Percentiles rank a stretch among this genome's conserved stretches.
These are phyloP conservation scores for Citrus australasica DNA, from an alignment of 345 rosid genomes.

Conservation along the genomic window DNA sequence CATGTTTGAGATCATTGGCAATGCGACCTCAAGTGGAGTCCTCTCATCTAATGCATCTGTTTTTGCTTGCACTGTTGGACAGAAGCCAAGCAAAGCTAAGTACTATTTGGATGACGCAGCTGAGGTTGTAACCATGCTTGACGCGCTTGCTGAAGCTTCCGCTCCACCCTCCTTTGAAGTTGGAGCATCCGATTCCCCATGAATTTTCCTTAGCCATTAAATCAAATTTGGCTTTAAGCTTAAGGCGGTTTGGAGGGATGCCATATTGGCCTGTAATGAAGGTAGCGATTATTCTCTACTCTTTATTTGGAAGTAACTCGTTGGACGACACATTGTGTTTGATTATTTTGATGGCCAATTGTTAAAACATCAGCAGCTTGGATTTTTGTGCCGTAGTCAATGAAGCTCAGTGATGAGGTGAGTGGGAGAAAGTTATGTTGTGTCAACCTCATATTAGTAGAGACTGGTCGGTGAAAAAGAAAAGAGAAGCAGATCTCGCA, in stretches of 20 bases:
- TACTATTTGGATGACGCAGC: conserved; percentile 71
- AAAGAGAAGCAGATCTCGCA: no score
- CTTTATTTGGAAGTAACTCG: conserved; percentile 5
- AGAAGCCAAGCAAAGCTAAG: conserved; percentile 96
- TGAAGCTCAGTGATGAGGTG: not conserved
- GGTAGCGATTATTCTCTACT: conserved; percentile 17
- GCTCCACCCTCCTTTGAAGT: conserved; percentile 22
- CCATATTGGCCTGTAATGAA: conserved; percentile 12
- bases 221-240: conserved; percentile 4
- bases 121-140: conserved; percentile 59
- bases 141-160: conserved; percentile 60
- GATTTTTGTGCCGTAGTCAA: not conserved
- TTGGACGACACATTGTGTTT: conserved; percentile 3
- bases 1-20: conserved; percentile 65
- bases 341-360: conserved; percentile 13
- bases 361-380: conserved; percentile 16
- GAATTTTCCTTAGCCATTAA: not conserved
- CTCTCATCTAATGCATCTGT: conserved; percentile 43
- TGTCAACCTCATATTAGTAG: not conserved
- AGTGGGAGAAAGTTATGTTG: not conserved
- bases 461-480: no score
- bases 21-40: conserved; percentile 29
- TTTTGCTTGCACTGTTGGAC: conserved; percentile 91
- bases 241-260: conserved; percentile 1
- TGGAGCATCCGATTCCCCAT: conserved; percentile 30